Evolutionary conservation across 306 rosid genomes (phyloP).

Genomic region (Leucaena leucocephala): DNA sequence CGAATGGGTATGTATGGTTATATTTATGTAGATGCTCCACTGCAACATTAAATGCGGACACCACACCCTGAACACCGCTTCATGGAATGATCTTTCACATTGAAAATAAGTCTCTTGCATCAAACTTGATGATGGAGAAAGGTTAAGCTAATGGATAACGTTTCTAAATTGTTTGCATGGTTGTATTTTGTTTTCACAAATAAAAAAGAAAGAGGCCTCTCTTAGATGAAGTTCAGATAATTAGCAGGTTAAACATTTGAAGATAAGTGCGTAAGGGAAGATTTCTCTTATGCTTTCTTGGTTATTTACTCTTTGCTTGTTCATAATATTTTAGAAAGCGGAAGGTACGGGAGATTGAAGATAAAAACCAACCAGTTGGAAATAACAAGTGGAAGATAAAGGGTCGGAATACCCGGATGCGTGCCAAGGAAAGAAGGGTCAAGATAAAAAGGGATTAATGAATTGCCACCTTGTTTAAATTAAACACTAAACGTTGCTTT

Average conservation of each 20-base stretch:
- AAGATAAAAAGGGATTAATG: conserved; percentile 4
- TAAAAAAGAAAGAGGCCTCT: background rate
- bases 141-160: background rate
- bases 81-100: conserved; percentile 50
- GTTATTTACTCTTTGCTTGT: conserved; percentile 19
- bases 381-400: conserved; percentile 81
- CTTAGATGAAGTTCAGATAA: background rate
- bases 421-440: conserved; percentile 72
- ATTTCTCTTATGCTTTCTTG: background rate
- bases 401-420: conserved; percentile 56
- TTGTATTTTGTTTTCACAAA: background rate
- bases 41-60: background rate
- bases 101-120: background rate
- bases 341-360: conserved; percentile 81
- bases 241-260: background rate
- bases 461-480: background rate
- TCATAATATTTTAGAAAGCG: conserved; percentile 57
- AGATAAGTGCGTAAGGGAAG: background rate
- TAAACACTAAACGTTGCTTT: too few species aligned
- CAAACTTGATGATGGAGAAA: background rate
- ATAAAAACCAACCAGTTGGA: conserved; percentile 61
- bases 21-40: background rate
- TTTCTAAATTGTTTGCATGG: background rate
- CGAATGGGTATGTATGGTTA: background rate
- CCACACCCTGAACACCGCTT: background rate